Conservation (phyloP, 768 basidiomycete species). For the Mycena haematopus region DNA sequence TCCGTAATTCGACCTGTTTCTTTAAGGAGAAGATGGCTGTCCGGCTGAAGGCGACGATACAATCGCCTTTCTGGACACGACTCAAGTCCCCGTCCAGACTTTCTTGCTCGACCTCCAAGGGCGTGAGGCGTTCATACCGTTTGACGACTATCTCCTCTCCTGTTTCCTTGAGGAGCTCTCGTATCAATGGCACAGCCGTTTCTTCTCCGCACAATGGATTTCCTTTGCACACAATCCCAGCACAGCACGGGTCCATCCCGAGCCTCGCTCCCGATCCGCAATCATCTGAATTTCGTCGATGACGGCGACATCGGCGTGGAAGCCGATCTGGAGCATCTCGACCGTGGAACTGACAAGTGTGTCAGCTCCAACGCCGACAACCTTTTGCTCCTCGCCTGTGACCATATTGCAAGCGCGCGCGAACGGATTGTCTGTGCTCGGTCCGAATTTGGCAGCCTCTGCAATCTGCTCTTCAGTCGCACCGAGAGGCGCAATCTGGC, state of each 20-base stretch:
- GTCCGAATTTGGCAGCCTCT: slow-evolving; percentile 32
- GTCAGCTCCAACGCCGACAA: slow-evolving; percentile 61
- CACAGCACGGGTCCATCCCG: slow-evolving; percentile 83
- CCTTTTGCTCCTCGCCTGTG: slow-evolving; percentile 89
- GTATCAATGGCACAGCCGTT: slow-evolving; percentile 83
- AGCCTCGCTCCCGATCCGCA: slow-evolving; percentile 76
- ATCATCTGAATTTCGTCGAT: slow-evolving; percentile 99
- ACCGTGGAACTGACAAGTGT: slow-evolving; percentile 82
- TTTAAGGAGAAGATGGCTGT: slow-evolving; percentile 79
- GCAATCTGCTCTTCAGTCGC: slow-evolving; percentile 49
- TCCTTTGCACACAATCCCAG: slow-evolving; percentile 79
- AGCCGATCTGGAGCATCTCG: slow-evolving; percentile 76
- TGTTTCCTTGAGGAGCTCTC: slow-evolving; percentile 68
- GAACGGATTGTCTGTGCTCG: slow-evolving; percentile 50
- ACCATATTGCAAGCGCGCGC: slow-evolving; percentile 81
- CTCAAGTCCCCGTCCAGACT: slow-evolving; percentile 67
- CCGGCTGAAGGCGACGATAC: slow-evolving; percentile 87
- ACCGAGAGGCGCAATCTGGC: slow-evolving; percentile 83
- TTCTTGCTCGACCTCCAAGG: slow-evolving; percentile 71
- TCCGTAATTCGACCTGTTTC: slow-evolving; percentile 68
- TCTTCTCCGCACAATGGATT: slow-evolving; percentile 96
- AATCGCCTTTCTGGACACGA: slow-evolving; percentile 81
- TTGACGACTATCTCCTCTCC: slow-evolving; percentile 85
- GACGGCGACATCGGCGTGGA: slow-evolving; percentile 78
- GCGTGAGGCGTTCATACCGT: slow-evolving; percentile 88